A percentile compares a stretch with the other conserved stretches of the same genome.
Evolutionary conservation across 179 eudicot species (phyloP).

Genomic region (Beta lomatogona): DNA sequence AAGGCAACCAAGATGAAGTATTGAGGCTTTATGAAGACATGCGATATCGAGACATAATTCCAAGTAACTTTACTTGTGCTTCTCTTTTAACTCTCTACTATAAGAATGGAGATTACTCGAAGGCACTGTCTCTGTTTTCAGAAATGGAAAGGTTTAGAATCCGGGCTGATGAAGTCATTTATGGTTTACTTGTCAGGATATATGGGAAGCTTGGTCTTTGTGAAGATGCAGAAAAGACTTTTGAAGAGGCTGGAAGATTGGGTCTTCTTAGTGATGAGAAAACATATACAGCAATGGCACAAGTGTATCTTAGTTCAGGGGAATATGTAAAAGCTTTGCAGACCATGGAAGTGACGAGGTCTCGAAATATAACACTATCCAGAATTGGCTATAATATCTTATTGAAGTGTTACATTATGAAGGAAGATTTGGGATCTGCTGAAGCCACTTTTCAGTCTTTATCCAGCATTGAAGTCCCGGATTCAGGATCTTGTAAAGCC

Average conservation of each 20-base stretch:
- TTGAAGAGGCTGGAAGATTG: constrained; percentile 59
- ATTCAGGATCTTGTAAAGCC: constrained; percentile 60
- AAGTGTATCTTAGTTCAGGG: constrained; percentile 70
- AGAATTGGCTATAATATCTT: constrained; percentile 58
- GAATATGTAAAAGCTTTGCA: constrained; percentile 55
- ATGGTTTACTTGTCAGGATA: constrained; percentile 81
- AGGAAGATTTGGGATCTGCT: constrained; percentile 66
- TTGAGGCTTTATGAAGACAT: constrained; percentile 72
- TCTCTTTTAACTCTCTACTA: constrained; percentile 71
- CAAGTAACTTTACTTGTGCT: constrained; percentile 89
- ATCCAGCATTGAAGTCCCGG: constrained; percentile 60
- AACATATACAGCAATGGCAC: constrained; percentile 83
- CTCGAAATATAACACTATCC: constrained; percentile 52
- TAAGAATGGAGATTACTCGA: constrained; percentile 72
- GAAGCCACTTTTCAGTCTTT: constrained; percentile 62
- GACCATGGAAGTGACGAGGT: constrained; percentile 64
- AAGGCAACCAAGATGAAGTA: constrained; percentile 51
- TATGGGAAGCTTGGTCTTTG: constrained; percentile 89
- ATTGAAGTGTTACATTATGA: constrained; percentile 64
- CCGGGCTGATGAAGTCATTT: constrained; percentile 81
- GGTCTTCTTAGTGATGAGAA: constrained; percentile 71
- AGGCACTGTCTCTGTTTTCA: constrained; percentile 74
- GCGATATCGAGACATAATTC: constrained; percentile 55
- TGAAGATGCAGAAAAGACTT: constrained; percentile 81
- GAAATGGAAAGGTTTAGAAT: constrained; percentile 77